Evolutionary conservation across 257 asterid species (phyloP).

Genomic region (Parsonsia alboflavescens): DNA sequence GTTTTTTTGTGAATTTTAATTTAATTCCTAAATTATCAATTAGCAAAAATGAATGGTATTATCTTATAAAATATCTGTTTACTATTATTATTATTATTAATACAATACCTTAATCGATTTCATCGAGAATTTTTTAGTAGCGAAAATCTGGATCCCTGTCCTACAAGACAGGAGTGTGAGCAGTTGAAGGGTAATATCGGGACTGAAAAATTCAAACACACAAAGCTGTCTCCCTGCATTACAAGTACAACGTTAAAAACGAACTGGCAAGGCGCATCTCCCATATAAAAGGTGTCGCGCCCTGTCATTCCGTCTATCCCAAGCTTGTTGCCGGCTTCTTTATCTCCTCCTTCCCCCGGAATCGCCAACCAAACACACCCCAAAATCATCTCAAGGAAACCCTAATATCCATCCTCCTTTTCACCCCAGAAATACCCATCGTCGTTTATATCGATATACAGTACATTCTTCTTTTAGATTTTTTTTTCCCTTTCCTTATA

Average conservation of each 20-base stretch:
- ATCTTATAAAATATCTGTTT: too few relatives aligned
- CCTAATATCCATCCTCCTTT: background rate
- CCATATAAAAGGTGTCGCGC: background rate
- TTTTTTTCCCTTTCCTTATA: background rate
- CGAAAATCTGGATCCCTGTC: too few relatives aligned
- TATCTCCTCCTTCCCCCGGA: background rate
- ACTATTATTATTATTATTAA: too few relatives aligned
- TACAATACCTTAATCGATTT: too few relatives aligned
- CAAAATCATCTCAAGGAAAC: background rate
- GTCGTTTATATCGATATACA: background rate
- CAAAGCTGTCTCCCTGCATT: background rate
- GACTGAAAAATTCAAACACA: background rate
- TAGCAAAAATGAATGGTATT: too few relatives aligned
- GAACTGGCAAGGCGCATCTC: background rate
- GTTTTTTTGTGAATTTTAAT: too few relatives aligned
- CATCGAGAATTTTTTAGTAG: too few relatives aligned
- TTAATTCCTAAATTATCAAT: too few relatives aligned
- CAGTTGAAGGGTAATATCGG: slow-evolving; percentile 1
- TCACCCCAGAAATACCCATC: background rate
- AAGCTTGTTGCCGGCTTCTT: background rate
- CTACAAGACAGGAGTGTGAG: too few relatives aligned
- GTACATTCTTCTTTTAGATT: background rate
- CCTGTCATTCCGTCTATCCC: background rate
- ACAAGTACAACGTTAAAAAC: slow-evolving; percentile 7
- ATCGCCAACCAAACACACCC: background rate